Conservation (phyloP, 1,284 basidiomycete genomes). For the Rhodotorula sp. region DNA sequence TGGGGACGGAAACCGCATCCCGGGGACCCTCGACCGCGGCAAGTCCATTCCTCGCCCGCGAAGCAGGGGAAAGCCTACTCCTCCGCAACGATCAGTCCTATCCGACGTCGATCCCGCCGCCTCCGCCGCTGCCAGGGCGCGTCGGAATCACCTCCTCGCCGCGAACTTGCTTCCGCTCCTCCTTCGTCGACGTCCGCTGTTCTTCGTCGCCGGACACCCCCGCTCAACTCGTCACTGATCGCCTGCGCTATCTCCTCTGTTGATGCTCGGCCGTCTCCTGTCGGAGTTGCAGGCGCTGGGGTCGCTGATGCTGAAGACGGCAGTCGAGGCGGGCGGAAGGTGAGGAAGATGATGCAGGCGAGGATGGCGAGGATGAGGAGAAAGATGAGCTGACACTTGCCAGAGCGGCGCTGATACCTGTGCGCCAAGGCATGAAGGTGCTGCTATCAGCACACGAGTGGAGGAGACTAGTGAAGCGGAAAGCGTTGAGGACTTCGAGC, state of each 20-base stretch:
- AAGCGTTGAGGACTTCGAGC: constrained; percentile 40
- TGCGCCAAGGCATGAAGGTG: not conserved
- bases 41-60: no score
- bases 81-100: no score
- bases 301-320: not conserved
- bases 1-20: no score
- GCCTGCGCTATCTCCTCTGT: not conserved
- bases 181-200: no score
- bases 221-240: not conserved
- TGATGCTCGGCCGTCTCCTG: not conserved
- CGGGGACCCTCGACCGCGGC: no score
- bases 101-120: no score
- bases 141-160: no score
- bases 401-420: constrained; percentile 90
- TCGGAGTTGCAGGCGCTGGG: not conserved
- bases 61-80: no score
- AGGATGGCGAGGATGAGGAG: constrained; percentile 85
- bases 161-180: no score
- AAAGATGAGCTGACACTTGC: constrained; percentile 87
- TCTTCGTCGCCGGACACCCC: no score
- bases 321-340: constrained; percentile 54
- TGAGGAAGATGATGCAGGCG: constrained; percentile 72
- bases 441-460: not conserved
- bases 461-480: not conserved
- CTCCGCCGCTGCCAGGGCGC: no score